Percentiles rank a stretch among this genome's conserved stretches.
Conservation (phyloP, 192 early-diverging fungal genomes). For the Gigaspora rosea region DNA sequence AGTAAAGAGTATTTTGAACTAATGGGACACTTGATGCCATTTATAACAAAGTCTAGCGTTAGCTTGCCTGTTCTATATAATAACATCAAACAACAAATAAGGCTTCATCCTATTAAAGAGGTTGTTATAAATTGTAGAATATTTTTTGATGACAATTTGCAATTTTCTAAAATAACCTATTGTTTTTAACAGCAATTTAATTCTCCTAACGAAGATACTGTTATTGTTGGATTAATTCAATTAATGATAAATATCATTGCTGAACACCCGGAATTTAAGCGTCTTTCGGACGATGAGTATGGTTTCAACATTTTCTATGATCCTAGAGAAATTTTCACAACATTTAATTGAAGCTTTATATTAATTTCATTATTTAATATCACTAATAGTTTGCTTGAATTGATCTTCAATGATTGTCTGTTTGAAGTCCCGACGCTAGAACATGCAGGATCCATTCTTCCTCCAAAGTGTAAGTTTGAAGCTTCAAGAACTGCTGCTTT, state of each 20-base stretch:
- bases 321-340: not conserved
- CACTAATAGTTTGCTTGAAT: conserved; percentile 9
- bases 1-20: conserved; percentile 34
- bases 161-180: not conserved
- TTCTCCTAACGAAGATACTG: conserved; percentile 42
- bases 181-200: conserved; percentile 33
- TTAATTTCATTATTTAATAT: not conserved
- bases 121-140: not conserved
- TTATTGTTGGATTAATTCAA: conserved; percentile 46
- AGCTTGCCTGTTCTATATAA: not conserved
- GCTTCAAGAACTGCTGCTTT: conserved; percentile 47
- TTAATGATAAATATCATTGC: conserved; percentile 41
- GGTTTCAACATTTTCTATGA: conserved; percentile 4
- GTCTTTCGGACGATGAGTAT: conserved; percentile 22
- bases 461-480: conserved; percentile 46
- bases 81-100: conserved; percentile 19
- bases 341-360: not conserved
- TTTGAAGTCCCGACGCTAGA: conserved; percentile 37
- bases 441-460: not conserved
- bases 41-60: not conserved
- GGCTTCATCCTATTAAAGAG: conserved; percentile 32
- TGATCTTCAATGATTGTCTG: conserved; percentile 47
- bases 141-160: too few species aligned
- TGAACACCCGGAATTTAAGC: conserved; percentile 34
- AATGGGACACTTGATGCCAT: conserved; percentile 22